phyloP scores from a whole-genome alignment of 1,284 basidiomycete genomes.

The Ganoderma lingzhi region DNA sequence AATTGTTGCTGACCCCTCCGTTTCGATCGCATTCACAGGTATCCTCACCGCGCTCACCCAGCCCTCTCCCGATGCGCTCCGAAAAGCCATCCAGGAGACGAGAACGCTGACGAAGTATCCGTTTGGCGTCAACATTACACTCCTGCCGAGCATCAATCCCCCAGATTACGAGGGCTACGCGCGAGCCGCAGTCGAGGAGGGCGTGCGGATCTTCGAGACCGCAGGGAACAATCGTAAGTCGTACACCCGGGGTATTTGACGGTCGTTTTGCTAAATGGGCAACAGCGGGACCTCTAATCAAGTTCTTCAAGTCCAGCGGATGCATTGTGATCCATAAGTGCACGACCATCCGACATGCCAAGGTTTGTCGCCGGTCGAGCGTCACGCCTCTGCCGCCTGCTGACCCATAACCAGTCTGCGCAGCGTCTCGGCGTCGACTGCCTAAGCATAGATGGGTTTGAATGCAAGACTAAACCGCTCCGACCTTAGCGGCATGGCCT shows the following conservation, averaged over 20 bases:
- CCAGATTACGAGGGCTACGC: constrained; percentile 92
- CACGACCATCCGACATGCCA: constrained; percentile 88
- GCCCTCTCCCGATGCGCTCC: constrained; percentile 84
- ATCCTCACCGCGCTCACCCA: constrained; percentile 91
- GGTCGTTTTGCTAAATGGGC: background rate
- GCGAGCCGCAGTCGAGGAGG: constrained; percentile 86
- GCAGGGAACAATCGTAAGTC: constrained; percentile 88
- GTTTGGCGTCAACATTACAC: constrained; percentile 93
- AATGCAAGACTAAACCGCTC: constrained; percentile 60
- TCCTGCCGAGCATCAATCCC: constrained; percentile 90
- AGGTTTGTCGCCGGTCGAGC: constrained; percentile 51
- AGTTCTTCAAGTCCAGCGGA: constrained; percentile 79
- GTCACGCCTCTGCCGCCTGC: background rate
- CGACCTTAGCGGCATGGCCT: constrained; percentile 9
- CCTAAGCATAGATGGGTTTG: constrained; percentile 89
- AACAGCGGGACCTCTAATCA: constrained; percentile 80
- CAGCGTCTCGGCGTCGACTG: constrained; percentile 85
- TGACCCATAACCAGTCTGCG: constrained; percentile 59
- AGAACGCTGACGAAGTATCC: constrained; percentile 73
- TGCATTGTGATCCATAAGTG: constrained; percentile 93
- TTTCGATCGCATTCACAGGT: constrained; percentile 47
- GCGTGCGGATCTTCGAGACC: constrained; percentile 91
- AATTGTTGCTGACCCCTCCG: background rate
- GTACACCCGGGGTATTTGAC: background rate
- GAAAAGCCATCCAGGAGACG: constrained; percentile 87